Evolutionary conservation across 208 protist genomes (phyloP), one percentile per base, ranked within the genome.

Genomic region (Crithidia bombi): DNA sequence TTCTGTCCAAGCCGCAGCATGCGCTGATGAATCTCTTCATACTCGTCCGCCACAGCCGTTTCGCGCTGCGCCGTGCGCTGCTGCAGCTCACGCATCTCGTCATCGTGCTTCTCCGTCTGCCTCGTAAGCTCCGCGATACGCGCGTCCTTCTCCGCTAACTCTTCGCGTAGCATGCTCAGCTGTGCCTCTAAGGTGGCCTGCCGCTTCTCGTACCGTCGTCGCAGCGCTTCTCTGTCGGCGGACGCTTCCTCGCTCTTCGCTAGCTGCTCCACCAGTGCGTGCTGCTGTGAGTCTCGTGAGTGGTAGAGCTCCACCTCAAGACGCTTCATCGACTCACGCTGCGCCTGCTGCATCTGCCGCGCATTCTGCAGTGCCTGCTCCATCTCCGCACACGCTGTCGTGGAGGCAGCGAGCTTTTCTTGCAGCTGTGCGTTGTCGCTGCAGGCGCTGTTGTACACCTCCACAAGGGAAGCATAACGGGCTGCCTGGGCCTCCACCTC

Each of bases 401-500:
- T 66, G 10, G 81, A 65, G 33, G 75, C 28, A 0, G 47, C 23
- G 19, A 89, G 64, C 21, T 79, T 52, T 23, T 41, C 36, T 35
- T 78, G 64, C 26, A 94, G 57, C 36, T 39, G 33, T 0, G 69
- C 57, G 26, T 73, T 63, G 32, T 85, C 75, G 12, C 35, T 33
- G 57, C 39, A 33, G 11, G 77, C 35, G 1, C 36, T 30, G 15
- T 71, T 44, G 57, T 88, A 69, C 25, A 72, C 73, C 36, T 59
- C 56, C 2, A 76, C 43, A n/a, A 92, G 66, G 19, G 62, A 61
- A 0, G 78, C 79, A 63, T 89, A 85, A 0, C 76, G 72, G 5
- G 51, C 30, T 12, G 80, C 79, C 63, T 90, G 85, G 49, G 68
- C 57, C 65, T 87, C 84, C 39, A 94, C 86, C 70, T 94, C 89